Evolutionary conservation across 2,329 filamentous ascomycete genomes (phyloP), one percentile per base, ranked within the genome.

Genomic region (Chrysoporthe austroafricana): DNA sequence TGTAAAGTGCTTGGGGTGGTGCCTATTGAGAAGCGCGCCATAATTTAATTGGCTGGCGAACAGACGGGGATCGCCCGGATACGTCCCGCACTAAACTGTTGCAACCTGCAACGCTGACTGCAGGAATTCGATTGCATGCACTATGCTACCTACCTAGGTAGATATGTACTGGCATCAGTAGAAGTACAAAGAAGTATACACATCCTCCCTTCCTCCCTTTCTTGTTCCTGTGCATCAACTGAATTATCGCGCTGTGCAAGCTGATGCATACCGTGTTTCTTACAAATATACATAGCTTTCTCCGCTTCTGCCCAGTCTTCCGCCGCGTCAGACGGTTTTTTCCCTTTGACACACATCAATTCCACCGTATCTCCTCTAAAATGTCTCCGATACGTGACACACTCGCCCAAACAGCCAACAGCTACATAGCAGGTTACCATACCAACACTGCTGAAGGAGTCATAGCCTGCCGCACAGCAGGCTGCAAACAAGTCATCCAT

Each of bases 341-440:
- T 48, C 16, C 46, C 46, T 48, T 48, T 48, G 46, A 48, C 18
- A 21, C 46, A 48, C 16, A 48, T 48, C 46, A 48, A 21, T 48
- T 21, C 46, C 21, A 21, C 18, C 1, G 46, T n/a, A n/a, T 9
- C 46, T 48, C 46, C 46, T 48, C 6, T 5, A 48, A n/a, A 21
- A 48, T 48, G 46, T 2, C 46, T 48, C 14, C 62, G 7, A 52
- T 66, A 6, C 58, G 58, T 42, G 58, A 66, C 39, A 26, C 48
- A 34, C 64, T 66, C 18, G 36, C 42, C 32, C 26, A 66, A 56
- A 66, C 58, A 48, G 57, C 64, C 58, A 66, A 57, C 48, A 62
- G 58, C 58, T 66, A 66, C 58, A 62, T 66, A 66, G 58, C n/a
- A 21, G 64, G 64, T 32, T 66, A 62, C 48, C 62, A 66, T 32